A percentile compares a stretch with the other conserved stretches of the same genome.
Evolutionary conservation across 257 asterid genomes (phyloP).

Genomic region (Leptodermis oblonga): DNA sequence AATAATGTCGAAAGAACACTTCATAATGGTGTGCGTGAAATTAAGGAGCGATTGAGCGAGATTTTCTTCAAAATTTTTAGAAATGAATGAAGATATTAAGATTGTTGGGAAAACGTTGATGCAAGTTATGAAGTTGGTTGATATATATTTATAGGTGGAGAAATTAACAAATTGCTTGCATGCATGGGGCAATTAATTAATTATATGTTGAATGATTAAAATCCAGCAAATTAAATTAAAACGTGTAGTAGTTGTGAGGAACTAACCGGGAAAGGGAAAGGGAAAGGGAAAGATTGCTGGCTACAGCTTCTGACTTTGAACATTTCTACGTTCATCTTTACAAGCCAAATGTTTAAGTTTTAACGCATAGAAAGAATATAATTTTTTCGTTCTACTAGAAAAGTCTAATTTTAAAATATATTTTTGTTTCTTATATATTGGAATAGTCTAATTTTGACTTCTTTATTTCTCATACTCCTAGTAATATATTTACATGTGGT

Average conservation of each 20-base stretch:
- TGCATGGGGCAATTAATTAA: background rate
- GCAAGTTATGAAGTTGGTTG: background rate
- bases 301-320: constrained; percentile 21
- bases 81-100: background rate
- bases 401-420: too few species aligned
- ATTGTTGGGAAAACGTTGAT: background rate
- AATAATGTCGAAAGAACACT: too few species aligned
- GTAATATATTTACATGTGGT: too few species aligned
- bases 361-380: too few species aligned
- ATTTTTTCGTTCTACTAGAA: too few species aligned
- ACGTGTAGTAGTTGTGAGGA: background rate
- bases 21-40: background rate
- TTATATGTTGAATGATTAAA: background rate
- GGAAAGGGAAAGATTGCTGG: background rate
- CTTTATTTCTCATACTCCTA: too few species aligned
- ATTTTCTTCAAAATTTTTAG: background rate
- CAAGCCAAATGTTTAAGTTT: background rate
- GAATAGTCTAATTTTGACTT: too few species aligned
- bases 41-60: background rate
- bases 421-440: too few species aligned
- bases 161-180: background rate
- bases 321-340: background rate
- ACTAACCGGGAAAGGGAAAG: too few species aligned
- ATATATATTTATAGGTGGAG: background rate
- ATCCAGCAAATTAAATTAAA: too few species aligned